phyloP scores from a whole-genome alignment of 371 early-diverging fungal genomes.

The Quaeritorhiza haematococci region DNA sequence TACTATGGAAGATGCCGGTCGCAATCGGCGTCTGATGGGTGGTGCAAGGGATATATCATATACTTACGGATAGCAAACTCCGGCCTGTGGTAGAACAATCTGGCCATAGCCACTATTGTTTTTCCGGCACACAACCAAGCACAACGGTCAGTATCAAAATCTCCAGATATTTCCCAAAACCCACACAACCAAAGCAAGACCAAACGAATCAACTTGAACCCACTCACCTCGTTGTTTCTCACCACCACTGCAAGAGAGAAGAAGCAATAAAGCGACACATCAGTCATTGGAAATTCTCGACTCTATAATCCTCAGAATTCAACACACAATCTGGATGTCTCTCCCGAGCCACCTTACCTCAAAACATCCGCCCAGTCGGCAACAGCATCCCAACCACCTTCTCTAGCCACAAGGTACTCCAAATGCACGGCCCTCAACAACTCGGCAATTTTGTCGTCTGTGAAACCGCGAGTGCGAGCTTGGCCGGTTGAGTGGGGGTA shows the following conservation, averaged over 20 bases:
- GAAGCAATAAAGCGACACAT: no score
- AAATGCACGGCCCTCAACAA: conserved; percentile 42
- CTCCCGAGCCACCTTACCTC: no score
- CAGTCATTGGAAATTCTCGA: no score
- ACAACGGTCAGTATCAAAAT: not conserved
- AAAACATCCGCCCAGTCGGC: conserved; percentile 58
- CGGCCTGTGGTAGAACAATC: conserved; percentile 50
- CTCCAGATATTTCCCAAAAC: not conserved
- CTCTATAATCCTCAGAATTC: no score
- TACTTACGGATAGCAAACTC: conserved; percentile 39
- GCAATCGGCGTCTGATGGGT: no score
- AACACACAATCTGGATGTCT: no score
- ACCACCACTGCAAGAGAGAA: no score
- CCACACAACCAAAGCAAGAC: no score
- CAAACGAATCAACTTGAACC: not conserved
- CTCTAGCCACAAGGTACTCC: conserved; percentile 41
- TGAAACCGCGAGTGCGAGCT: conserved; percentile 30
- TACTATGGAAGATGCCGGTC: no score
- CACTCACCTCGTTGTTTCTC: conserved; percentile 7
- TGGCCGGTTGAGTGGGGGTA: conserved; percentile 43
- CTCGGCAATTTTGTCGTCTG: conserved; percentile 35
- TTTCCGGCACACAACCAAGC: no score
- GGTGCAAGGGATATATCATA: no score
- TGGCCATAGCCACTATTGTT: conserved; percentile 27
- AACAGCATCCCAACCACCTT: conserved; percentile 47